Evolutionary conservation across 495 filamentous ascomycete species (phyloP).

Genomic region (Cryomyces minteri): DNA sequence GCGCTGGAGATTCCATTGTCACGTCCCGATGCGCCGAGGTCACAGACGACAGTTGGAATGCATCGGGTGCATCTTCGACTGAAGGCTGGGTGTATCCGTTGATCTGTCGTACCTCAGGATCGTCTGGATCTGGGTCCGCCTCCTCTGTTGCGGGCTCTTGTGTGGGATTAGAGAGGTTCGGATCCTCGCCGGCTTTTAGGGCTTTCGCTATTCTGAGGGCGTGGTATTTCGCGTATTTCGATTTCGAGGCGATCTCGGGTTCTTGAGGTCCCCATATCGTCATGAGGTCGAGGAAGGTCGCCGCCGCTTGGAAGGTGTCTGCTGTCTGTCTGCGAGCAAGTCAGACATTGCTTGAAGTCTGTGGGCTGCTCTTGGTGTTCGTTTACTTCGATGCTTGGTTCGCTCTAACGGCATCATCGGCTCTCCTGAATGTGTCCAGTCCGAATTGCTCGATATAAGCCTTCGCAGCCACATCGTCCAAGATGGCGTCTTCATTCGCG

Average conservation of each 20-base stretch:
- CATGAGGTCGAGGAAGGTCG: conserved; percentile 75
- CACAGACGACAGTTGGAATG: no score
- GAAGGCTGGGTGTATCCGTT: conserved; percentile 13
- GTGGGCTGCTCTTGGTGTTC: conserved; percentile 3
- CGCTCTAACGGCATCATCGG: conserved; percentile 60
- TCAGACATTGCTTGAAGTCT: background rate
- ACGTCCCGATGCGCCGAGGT: background rate
- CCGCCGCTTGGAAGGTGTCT: conserved; percentile 80
- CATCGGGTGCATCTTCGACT: background rate
- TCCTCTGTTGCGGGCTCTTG: conserved; percentile 25
- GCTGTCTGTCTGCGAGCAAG: conserved; percentile 56
- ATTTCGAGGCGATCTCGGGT: conserved; percentile 62
- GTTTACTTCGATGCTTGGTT: conserved; percentile 67
- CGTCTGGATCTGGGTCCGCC: conserved; percentile 29
- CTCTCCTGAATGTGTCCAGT: conserved; percentile 67
- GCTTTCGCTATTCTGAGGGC: conserved; percentile 80
- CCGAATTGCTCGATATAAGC: conserved; percentile 92
- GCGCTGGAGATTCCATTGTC: background rate
- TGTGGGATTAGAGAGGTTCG: conserved; percentile 74
- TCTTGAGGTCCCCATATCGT: conserved; percentile 67
- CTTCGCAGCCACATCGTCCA: conserved; percentile 66
- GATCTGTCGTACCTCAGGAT: conserved; percentile 42
- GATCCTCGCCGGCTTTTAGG: conserved; percentile 77
- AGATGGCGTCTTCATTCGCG: conserved; percentile 49
- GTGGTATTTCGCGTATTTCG: conserved; percentile 94